Evolutionary conservation across 1,139 yeast species (phyloP).

Genomic region (Sugiyamaella pinicola): DNA sequence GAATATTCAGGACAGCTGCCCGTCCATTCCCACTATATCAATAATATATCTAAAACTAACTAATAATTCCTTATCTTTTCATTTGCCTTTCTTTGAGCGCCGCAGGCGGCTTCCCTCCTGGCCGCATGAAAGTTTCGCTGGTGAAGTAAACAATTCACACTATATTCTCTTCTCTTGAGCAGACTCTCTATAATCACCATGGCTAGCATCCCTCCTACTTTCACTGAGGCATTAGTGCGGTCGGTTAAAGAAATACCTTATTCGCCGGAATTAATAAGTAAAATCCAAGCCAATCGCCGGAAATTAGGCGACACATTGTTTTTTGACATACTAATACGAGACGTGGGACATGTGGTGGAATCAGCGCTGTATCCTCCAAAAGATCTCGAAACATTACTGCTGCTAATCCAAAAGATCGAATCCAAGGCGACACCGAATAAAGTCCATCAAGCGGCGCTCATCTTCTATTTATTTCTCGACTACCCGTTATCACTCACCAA

Average conservation of each 20-base stretch:
- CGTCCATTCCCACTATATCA: no score
- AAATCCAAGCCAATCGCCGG: slow-evolving; percentile 23
- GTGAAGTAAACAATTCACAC: no score
- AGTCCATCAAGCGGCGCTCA: slow-evolving; percentile 32
- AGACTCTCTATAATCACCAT: slow-evolving; percentile 1
- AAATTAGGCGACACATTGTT: slow-evolving; percentile 30
- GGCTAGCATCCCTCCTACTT: slow-evolving; percentile 23
- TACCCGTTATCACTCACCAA: slow-evolving; percentile 28
- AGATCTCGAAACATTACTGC: slow-evolving; percentile 27
- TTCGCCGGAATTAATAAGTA: slow-evolving; percentile 16
- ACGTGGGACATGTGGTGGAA: slow-evolving; percentile 27
- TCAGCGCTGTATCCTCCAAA: slow-evolving; percentile 35
- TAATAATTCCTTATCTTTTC: no score
- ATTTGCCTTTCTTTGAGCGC: no score
- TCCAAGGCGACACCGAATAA: slow-evolving; percentile 20
- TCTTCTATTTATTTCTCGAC: slow-evolving; percentile 39
- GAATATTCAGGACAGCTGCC: no score
- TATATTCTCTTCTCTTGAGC: neutral
- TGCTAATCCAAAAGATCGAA: slow-evolving; percentile 33
- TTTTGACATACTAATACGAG: slow-evolving; percentile 35
- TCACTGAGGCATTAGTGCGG: slow-evolving; percentile 37
- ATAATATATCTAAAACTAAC: no score
- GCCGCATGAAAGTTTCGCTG: no score
- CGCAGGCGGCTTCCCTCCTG: no score
- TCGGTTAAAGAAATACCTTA: slow-evolving; percentile 34